Conservation (phyloP, 2,329 filamentous ascomycete species). For the Aspergillus sp. region DNA sequence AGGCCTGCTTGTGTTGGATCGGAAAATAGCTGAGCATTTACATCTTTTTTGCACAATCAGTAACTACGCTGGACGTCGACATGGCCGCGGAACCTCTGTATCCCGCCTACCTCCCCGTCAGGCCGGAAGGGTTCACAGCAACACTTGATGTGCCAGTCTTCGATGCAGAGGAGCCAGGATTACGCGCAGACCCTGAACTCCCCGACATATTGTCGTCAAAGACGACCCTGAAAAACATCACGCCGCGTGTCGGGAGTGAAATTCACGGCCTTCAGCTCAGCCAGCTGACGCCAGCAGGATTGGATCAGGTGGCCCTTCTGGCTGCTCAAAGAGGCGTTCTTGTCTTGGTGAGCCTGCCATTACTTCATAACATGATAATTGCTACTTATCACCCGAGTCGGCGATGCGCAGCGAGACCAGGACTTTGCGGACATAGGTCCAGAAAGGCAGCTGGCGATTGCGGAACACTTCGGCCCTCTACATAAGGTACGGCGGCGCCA, state of each 20-base stretch:
- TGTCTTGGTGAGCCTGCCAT: slow-evolving; percentile 7
- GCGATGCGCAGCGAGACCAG: slow-evolving; percentile 4
- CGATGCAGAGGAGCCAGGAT: slow-evolving; percentile 1
- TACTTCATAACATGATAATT: not conserved
- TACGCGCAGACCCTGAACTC: slow-evolving; percentile 3
- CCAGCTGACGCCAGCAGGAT: slow-evolving; percentile 2
- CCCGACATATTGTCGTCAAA: slow-evolving; percentile 1
- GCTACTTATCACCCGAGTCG: not conserved
- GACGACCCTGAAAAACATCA: slow-evolving; percentile 4
- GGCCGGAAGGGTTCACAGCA: slow-evolving; percentile 10
- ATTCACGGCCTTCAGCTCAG: slow-evolving; percentile 7
- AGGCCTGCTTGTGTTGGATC: not conserved
- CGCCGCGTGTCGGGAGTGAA: slow-evolving; percentile 9
- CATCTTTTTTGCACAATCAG: not conserved
- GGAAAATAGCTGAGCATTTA: not conserved
- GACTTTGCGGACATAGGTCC: slow-evolving; percentile 13
- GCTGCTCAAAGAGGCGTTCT: slow-evolving; percentile 13
- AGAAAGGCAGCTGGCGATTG: slow-evolving; percentile 4
- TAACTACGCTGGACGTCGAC: not conserved
- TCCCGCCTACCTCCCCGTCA: slow-evolving; percentile 9
- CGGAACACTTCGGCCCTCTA: slow-evolving; percentile 7
- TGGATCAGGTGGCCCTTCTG: slow-evolving; percentile 11
- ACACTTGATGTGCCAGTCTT: slow-evolving; percentile 4
- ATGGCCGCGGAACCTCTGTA: slow-evolving; percentile 10
- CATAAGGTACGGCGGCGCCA: slow-evolving; percentile 3